Evolutionary conservation across 768 basidiomycete species (phyloP), one percentile per base, ranked within the genome.

Genomic region (Lepiota venenata): DNA sequence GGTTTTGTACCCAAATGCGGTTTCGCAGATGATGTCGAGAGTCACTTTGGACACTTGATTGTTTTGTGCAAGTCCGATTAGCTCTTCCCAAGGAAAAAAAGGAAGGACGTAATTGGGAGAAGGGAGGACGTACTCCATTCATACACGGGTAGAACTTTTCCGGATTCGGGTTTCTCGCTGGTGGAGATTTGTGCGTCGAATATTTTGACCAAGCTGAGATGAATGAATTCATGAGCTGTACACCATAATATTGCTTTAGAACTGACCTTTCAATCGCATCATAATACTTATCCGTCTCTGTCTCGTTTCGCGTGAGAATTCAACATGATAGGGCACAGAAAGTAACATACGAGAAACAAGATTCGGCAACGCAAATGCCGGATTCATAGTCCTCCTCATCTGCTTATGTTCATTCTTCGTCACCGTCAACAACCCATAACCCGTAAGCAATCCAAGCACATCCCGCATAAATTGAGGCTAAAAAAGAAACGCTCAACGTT

Each of bases 21-120:
- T 76, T 6, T 69, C 69, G 63, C 77, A 79, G 42, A 81, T 80
- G 50, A 80, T 77, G 57, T 81, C 79, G 7, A 82, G 69, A 0
- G 79, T 80, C 0, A 74, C 75, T 65, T 78, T 80, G 58, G 74
- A 74, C 72, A 79, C 77, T 79, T n/a, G n/a, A n/a, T n/a, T n/a
- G n/a, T n/a, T n/a, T n/a, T n/a, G n/a, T n/a, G n/a, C n/a, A n/a
- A n/a, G n/a, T n/a, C n/a, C n/a, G 52, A 35, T 29, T 18, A 29
- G 15, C 8, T 32, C n/a, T n/a, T n/a, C n/a, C n/a, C 25, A 25
- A 25, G 25, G 25, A 32, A 32, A 2, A 32, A 11, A 35, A 10
- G 21, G 2, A 6, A 12, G 22, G 22, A 20, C 15, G 21, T n/a
- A n/a, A 45, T 21, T 11, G 35, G 10, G 12, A n/a, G 16, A 55